Percentiles rank a stretch among this genome's conserved stretches.
phyloP scores from a whole-genome alignment of 345 rosid genomes.

The Heritiera littoralis region DNA sequence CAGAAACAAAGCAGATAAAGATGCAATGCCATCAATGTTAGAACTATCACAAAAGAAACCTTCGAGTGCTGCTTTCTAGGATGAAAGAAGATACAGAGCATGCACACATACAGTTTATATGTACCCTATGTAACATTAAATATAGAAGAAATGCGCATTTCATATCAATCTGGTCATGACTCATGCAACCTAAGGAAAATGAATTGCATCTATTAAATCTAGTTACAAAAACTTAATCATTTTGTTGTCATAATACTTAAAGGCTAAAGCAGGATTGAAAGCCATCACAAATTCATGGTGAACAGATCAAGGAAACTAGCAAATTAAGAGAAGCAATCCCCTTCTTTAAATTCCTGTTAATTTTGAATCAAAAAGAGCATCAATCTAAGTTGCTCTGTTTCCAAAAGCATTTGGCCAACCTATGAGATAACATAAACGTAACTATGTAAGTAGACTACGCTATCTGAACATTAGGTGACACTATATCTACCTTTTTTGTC shows the following conservation, averaged over 20 bases:
- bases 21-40: neutral
- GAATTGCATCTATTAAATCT: neutral
- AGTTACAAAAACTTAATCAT: neutral
- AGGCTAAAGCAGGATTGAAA: neutral
- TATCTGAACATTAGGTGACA: conserved; percentile 11
- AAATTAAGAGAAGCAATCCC: neutral
- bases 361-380: neutral
- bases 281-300: neutral
- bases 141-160: neutral
- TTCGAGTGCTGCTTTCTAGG: neutral
- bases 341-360: neutral
- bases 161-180: neutral
- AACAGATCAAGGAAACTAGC: conserved; percentile 6
- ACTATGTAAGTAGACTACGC: neutral
- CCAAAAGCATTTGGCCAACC: neutral
- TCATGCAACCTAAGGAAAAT: neutral
- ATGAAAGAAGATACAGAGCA: neutral
- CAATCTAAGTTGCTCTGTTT: conserved; percentile 13
- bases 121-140: neutral
- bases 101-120: neutral
- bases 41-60: neutral
- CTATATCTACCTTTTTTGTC: conserved; percentile 3
- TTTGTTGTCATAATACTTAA: neutral
- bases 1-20: neutral
- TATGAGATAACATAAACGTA: neutral